Evolutionary conservation across 306 rosid genomes (phyloP).

Genomic region (Erythrophleum fordii): DNA sequence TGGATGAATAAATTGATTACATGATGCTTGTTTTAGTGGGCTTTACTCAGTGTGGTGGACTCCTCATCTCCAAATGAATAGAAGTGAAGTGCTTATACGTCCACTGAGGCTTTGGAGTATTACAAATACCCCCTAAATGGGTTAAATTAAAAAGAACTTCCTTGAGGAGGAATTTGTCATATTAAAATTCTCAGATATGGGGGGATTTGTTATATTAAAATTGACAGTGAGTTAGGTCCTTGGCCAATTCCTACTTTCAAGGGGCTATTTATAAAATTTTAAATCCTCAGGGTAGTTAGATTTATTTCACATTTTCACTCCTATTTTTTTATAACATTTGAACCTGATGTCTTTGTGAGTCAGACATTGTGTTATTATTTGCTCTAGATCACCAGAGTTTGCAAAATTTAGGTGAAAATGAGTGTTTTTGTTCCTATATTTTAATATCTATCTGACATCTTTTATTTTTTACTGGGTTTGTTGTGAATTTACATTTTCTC

Average conservation of each 20-base stretch:
- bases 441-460: background rate
- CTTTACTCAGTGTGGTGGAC: conserved; percentile 24
- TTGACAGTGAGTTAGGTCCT: background rate
- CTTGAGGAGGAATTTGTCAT: background rate
- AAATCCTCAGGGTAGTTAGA: background rate
- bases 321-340: background rate
- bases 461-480: background rate
- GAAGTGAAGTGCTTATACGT: background rate
- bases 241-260: too few relatives aligned
- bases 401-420: conserved; percentile 22
- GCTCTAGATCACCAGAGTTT: background rate
- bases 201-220: background rate
- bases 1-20: conserved; percentile 10
- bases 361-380: background rate
- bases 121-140: background rate
- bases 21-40: conserved; percentile 29
- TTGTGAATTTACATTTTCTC: conserved; percentile 22
- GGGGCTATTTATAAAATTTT: background rate
- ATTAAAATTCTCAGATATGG: background rate
- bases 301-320: background rate
- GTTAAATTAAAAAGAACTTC: background rate
- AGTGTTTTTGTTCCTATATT: conserved; percentile 3
- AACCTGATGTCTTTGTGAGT: conserved; percentile 27
- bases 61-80: conserved; percentile 34
- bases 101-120: background rate